Percentiles rank a stretch among this genome's conserved stretches.
phyloP scores from a whole-genome alignment of 2,329 filamentous ascomycete genomes.

The Leptographium lundbergii region DNA sequence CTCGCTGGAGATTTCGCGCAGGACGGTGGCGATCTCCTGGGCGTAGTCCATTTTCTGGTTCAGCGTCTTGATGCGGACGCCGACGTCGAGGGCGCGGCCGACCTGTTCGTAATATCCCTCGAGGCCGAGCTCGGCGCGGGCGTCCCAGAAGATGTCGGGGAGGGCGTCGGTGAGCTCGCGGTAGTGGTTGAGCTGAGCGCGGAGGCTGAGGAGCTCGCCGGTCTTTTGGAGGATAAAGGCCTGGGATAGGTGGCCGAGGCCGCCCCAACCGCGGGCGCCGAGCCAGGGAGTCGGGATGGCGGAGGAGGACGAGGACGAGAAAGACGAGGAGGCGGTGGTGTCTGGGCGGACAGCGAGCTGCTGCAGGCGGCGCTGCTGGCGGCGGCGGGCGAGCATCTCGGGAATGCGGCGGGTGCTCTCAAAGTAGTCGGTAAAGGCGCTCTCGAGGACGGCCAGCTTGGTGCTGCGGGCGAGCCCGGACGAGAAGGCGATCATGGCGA shows the following conservation, averaged over 20 bases:
- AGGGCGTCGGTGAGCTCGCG: slow-evolving; percentile 91
- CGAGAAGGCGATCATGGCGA: slow-evolving; percentile 94
- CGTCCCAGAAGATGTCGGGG: slow-evolving; percentile 96
- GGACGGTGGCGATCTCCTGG: slow-evolving; percentile 81
- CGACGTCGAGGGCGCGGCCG: slow-evolving; percentile 78
- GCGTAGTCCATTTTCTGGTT: slow-evolving; percentile 99
- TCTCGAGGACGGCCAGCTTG: slow-evolving; percentile 86
- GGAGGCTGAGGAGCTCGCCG: slow-evolving; percentile 76
- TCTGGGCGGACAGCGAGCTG: neutral
- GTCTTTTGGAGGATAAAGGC: slow-evolving; percentile 85
- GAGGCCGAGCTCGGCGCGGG: slow-evolving; percentile 71
- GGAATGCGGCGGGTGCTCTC: slow-evolving; percentile 76
- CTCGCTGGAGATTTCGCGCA: slow-evolving; percentile 81
- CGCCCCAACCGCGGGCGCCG: slow-evolving; percentile 19
- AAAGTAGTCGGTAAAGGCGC: slow-evolving; percentile 70
- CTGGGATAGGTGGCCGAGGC: slow-evolving; percentile 41
- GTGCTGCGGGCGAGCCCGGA: slow-evolving; percentile 86
- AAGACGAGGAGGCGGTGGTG: neutral
- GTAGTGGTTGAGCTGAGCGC: slow-evolving; percentile 91
- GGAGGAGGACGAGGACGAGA: slow-evolving; percentile 13
- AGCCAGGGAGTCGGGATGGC: slow-evolving; percentile 13
- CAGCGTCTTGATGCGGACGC: slow-evolving; percentile 75
- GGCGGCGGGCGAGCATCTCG: slow-evolving; percentile 53
- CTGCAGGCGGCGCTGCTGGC: slow-evolving; percentile 11
- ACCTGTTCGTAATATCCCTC: slow-evolving; percentile 95